Evolutionary conservation across 768 basidiomycete genomes (phyloP).

Genomic region (Auricularia sp.): DNA sequence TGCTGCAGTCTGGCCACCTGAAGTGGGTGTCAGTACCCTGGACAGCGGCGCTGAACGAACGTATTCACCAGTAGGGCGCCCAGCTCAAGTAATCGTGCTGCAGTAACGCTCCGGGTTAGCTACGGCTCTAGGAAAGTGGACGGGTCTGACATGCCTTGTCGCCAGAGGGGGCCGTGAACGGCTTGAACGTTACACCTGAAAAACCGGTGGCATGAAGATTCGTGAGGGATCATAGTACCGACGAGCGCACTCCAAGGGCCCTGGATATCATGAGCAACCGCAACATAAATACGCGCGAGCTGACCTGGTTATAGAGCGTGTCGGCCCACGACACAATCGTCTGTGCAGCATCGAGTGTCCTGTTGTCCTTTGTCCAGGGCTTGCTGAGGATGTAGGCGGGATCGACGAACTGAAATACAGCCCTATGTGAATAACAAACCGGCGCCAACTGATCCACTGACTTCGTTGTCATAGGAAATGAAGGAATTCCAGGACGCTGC

Average conservation of each 20-base stretch:
- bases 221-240: not conserved
- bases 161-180: conserved; percentile 9
- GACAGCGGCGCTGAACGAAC: too few species aligned
- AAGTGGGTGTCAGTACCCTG: not conserved
- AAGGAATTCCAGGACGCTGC: not conserved
- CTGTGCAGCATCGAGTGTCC: conserved; percentile 35
- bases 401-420: conserved; percentile 48
- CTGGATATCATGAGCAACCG: conserved; percentile 2
- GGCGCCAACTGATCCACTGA: not conserved
- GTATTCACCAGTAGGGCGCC: not conserved
- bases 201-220: not conserved
- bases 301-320: conserved; percentile 30
- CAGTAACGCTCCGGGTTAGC: not conserved
- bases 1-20: not conserved
- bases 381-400: conserved; percentile 34
- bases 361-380: conserved; percentile 28
- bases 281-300: conserved; percentile 38
- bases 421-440: conserved; percentile 16
- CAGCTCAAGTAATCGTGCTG: not conserved
- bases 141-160: conserved; percentile 13
- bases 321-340: conserved; percentile 41
- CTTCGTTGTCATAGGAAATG: not conserved
- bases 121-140: not conserved
- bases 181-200: not conserved
- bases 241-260: not conserved